A percentile compares a stretch with the other conserved stretches of the same genome.
Conservation (phyloP, 73 alveolate genomes). For the Breviolum minutum region DNA sequence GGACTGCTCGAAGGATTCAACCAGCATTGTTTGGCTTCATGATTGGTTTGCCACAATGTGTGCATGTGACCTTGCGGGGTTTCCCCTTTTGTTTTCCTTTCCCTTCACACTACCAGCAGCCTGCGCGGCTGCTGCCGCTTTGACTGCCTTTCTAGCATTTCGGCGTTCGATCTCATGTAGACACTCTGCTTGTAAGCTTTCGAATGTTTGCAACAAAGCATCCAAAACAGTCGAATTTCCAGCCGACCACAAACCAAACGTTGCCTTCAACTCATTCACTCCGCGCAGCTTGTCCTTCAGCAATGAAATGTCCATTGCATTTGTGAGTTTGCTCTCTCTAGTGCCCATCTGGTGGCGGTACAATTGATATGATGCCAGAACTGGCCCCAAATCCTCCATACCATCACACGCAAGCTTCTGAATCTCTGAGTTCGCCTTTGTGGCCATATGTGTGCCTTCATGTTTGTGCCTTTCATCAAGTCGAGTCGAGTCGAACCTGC, state of each 20-base stretch:
- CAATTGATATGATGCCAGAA: conserved; percentile 6
- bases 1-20: neutral
- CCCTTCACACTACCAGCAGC: conserved; percentile 17
- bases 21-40: conserved; percentile 4
- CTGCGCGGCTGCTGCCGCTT: neutral
- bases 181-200: neutral
- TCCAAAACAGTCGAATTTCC: neutral
- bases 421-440: conserved; percentile 8
- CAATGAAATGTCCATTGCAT: conserved; percentile 16
- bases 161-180: neutral
- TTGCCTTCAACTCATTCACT: conserved; percentile 8
- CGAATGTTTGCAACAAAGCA: neutral
- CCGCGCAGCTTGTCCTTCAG: conserved; percentile 11
- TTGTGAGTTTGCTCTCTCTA: neutral
- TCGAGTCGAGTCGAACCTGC: too few species aligned
- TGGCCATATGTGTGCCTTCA: neutral
- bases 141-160: neutral
- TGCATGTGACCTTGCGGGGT: conserved; percentile 1
- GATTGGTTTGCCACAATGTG: conserved; percentile 8
- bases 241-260: conserved; percentile 26
- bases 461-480: conserved; percentile 32
- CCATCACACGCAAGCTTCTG: conserved; percentile 6
- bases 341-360: conserved; percentile 12
- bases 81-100: conserved; percentile 13
- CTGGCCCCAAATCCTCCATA: conserved; percentile 5